Base-by-base conservation (phyloP, 257 asterid genomes). In the Fraxinus anomala region DNA sequence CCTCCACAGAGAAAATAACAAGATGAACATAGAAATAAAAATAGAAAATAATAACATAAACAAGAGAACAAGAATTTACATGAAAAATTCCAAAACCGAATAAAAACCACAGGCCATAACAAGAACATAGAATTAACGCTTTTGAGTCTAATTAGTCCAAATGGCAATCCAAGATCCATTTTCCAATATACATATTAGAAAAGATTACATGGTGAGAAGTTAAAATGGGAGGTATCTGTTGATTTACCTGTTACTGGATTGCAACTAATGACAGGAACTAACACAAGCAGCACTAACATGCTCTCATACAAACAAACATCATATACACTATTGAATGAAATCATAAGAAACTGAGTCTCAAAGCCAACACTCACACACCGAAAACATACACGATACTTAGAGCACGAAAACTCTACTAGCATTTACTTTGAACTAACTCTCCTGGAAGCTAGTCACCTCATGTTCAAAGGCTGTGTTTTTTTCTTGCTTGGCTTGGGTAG, bases 401-500 rank as follows among this genome's bases (percentile, higher is more conserved):
- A 63, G 1, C 69, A 63, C 34, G 8, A 63, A 63, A 9, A 24
- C 19, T 61, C 13, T 2, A 26, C 67, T 26, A 39, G 51, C 51
- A 83, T 44, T 40, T 56, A 77, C 71, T 82, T 61, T 23, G 79
- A 42, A 54, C 23, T 30, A 63, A 56, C 24, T 83, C 47, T 72
- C 65, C 44, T 40, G 14, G 6, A 2, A 78, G 23, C 42, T 24
- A 28, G 49, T 84, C 83, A 88, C 54, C 78, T 83, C 74, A 74
- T 13, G 61, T 84, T 81, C 73, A 72, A 19, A 67, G 83, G 79
- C 76, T 86, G 93, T 37, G 86, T 34, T 70, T 89, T 94, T 44
- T 89, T 94, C 94, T 91, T 94, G 85, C 79, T 85, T 37, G 86
- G 86, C 83, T 79, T 90, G 24, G 97, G 82, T 73, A 94, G 73